A percentile compares a stretch with the other conserved stretches of the same genome.
These are phyloP conservation scores for Tolypocladium pustulatum DNA, from an alignment of 2,329 filamentous ascomycete genomes.

Conservation along the genomic window DNA sequence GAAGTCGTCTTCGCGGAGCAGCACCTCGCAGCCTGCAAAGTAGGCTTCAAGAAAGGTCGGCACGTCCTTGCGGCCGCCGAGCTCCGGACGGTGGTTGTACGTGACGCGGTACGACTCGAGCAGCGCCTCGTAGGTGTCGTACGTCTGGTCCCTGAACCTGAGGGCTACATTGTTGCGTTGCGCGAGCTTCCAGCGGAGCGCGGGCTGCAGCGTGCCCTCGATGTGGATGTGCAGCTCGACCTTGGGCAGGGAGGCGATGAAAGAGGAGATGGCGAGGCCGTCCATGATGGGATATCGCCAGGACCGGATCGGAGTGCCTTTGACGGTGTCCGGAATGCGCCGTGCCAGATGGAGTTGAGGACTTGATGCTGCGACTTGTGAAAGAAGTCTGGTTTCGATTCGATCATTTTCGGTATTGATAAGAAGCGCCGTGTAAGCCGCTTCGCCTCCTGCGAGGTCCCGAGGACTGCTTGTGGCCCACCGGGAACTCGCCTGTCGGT, in stretches of 20 bases:
- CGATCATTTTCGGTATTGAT: not conserved
- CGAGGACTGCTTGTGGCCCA: not conserved
- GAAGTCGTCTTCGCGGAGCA: constrained; percentile 57
- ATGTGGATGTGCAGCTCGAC: constrained; percentile 74
- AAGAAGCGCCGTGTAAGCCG: not conserved
- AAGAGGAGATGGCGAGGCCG: constrained; percentile 24
- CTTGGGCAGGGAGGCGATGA: constrained; percentile 59
- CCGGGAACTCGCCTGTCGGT: not conserved
- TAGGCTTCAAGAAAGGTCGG: constrained; percentile 61
- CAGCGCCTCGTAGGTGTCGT: constrained; percentile 47
- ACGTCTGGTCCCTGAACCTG: constrained; percentile 36
- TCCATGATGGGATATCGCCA: constrained; percentile 12
- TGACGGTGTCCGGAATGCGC: not conserved
- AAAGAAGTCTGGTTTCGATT: not conserved
- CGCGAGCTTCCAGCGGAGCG: constrained; percentile 58
- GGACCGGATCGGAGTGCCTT: not conserved
- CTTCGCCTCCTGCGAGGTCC: not conserved
- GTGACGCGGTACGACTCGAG: constrained; percentile 46
- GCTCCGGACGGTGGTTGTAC: constrained; percentile 36
- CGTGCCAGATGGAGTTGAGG: not conserved
- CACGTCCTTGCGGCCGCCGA: constrained; percentile 20
- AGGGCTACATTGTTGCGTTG: constrained; percentile 52
- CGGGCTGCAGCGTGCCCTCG: constrained; percentile 60
- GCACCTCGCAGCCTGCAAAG: constrained; percentile 63
- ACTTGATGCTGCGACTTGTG: not conserved